Base-by-base conservation (phyloP, 176 grass and related monocot genomes). In the Chloris gayana region DNA sequence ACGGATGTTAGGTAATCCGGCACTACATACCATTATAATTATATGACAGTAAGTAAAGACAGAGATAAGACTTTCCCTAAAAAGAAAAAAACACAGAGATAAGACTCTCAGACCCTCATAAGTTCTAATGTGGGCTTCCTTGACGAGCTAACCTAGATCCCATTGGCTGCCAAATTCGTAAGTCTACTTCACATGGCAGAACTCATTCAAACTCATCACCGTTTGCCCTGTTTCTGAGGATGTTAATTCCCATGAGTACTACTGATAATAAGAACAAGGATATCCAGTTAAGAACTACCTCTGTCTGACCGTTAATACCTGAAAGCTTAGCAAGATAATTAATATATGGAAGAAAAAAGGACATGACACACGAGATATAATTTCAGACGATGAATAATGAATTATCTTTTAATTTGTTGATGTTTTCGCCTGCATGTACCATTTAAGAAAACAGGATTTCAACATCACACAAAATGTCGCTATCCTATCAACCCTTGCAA, bases 401-500 rank as follows among this genome's bases (percentile, higher is more conserved):
- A 65, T 33, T 75, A 24, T 1, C 1, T 34, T 68, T 63, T 59
- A 50, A 10, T 42, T 42, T 42, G 7, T 11, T 42, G 41, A 42
- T 42, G 41, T 8, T 42, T 42, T 42, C 41, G 9, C 2, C 41
- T 42, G 6, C 41, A 42, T 42, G 41, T 9, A 42, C 2, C 41
- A 42, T 42, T 6, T 11, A 42, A 42, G 41, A 10, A 42, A 42
- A 3, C 4, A 53, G 9, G 9, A 31, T 29, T 64, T 42, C 32
- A 19, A 29, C 18, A 38, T 17, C 44, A 67, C 11, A 39, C 70
- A 69, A 50, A 54, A 69, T 30, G 34, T 24, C 74, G 14, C 19
- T 69, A 14, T n/a, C 27, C 46, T 74, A 80, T 1, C 35, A 86
- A 80, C 25, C 67, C 35, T 74, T 47, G 27, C 37, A 80, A 33